Base-by-base conservation (phyloP, 495 filamentous ascomycete species). In the Tuber melanosporum region DNA sequence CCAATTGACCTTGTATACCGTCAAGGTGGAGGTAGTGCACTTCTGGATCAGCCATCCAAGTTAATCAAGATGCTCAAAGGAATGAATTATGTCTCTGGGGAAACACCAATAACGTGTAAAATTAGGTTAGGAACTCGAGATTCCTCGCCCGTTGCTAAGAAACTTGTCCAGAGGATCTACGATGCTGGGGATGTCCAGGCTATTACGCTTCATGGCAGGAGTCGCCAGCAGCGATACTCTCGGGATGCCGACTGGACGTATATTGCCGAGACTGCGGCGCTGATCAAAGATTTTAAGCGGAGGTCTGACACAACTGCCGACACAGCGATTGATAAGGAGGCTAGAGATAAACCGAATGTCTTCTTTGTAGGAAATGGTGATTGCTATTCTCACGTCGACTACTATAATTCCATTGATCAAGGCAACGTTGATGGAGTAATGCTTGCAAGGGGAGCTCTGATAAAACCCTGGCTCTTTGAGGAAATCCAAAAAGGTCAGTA, bases 391-490 rank as follows among this genome's bases (percentile, higher is more conserved):
- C 94, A 98, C 83, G 84, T 91, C 36, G 93, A 98, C 83, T 98
- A 98, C 83, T 89, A 90, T 74, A 84, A 90, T 62, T 93, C 95
- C 82, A 86, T 98, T 71, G 87, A 90, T 44, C 88, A 93, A 73
- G 89, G 92, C 42, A 88, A 88, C 39, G 94, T 97, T 26, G 94
- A 97, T 85, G 89, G 88, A 15, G 92, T 96, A 78, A 98, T 98
- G 95, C 88, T 97, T 73, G 95, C 89, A 20, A 91, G 95, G 74
- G 95, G 95, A 70, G 94, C 95, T 9, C 86, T 98, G 76, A 92
- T 98, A 85, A 99, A 98, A 85, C 94, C 96, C 2, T 99, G 95
- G 95, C 85, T 99, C 72, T 99, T 98, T 83, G 95, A 98, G 83
- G 95, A 99, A 84, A 98, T 99, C 76, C 90, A 92, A 77, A 88